These are phyloP conservation scores for Saturnispora mendoncae DNA, from an alignment of 805 yeast genomes.

Conservation along the genomic window DNA sequence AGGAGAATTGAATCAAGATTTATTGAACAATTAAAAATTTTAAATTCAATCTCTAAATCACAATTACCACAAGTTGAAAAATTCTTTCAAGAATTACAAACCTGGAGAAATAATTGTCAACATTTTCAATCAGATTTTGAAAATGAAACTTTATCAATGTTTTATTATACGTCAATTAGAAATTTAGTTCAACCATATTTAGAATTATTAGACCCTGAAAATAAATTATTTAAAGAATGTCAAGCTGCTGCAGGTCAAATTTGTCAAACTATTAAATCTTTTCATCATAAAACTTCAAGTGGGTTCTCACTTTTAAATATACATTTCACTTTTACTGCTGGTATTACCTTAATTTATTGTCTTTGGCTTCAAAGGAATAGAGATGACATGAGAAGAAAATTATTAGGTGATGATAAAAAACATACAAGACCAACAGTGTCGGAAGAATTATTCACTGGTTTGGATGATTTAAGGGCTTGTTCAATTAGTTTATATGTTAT, in stretches of 20 bases:
- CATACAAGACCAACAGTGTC: constrained; percentile 54
- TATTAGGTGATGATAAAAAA: constrained; percentile 48
- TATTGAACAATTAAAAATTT: constrained; percentile 42
- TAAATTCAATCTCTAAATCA: constrained; percentile 22
- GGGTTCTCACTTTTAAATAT: constrained; percentile 62
- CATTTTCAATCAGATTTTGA: constrained; percentile 42
- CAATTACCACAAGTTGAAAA: constrained; percentile 44
- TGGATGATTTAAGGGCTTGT: constrained; percentile 59
- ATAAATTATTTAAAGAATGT: constrained; percentile 52
- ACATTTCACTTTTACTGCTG: constrained; percentile 61
- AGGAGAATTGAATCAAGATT: constrained; percentile 53
- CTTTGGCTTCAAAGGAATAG: constrained; percentile 57
- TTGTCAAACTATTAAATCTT: constrained; percentile 53
- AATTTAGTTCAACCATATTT: constrained; percentile 55
- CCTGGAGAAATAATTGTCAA: constrained; percentile 46
- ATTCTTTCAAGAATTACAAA: constrained; percentile 45
- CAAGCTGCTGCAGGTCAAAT: constrained; percentile 68
- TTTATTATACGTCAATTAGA: constrained; percentile 53
- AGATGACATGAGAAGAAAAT: constrained; percentile 47
- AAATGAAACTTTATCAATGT: constrained; percentile 48
- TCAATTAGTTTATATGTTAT: constrained; percentile 55
- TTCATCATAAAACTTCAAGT: constrained; percentile 50
- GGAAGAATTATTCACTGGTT: constrained; percentile 42
- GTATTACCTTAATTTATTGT: constrained; percentile 58
- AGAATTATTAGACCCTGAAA: constrained; percentile 53